These are phyloP conservation scores for Teunomyces stri DNA, from an alignment of 805 yeast genomes.

Conservation along the genomic window DNA sequence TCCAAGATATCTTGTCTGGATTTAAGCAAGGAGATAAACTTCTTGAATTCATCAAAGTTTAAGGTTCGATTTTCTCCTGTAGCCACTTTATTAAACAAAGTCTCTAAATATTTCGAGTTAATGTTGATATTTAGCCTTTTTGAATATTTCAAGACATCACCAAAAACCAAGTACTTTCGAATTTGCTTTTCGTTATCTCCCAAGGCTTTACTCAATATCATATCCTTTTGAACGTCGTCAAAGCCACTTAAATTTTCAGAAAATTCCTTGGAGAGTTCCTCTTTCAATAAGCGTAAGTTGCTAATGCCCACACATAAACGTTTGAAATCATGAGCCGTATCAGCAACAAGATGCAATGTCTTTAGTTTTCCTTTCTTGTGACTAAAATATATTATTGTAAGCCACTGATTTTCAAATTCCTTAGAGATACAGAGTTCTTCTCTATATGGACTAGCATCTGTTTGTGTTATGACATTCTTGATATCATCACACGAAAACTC, in stretches of 20 bases:
- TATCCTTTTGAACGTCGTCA: constrained; percentile 25
- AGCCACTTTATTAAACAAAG: constrained; percentile 49
- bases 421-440: constrained; percentile 77
- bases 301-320: constrained; percentile 56
- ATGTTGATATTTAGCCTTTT: constrained; percentile 71
- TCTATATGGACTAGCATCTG: constrained; percentile 78
- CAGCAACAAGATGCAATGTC: constrained; percentile 78
- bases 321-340: constrained; percentile 53
- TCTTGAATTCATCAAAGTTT: constrained; percentile 70
- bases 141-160: constrained; percentile 66
- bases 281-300: constrained; percentile 60
- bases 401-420: constrained; percentile 69
- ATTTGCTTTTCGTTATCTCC: constrained; percentile 15
- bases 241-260: constrained; percentile 38
- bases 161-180: constrained; percentile 48
- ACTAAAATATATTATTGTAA: constrained; percentile 70
- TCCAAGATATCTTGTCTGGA: constrained; percentile 56
- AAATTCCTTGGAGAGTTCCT: constrained; percentile 55
- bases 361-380: constrained; percentile 62
- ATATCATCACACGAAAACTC: constrained; percentile 58
- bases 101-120: constrained; percentile 47
- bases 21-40: constrained; percentile 67
- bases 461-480: constrained; percentile 57
- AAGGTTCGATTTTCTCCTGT: constrained; percentile 33
- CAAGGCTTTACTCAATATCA: constrained; percentile 22